phyloP scores from a whole-genome alignment of 768 basidiomycete genomes.

The Clavulina sp. region DNA sequence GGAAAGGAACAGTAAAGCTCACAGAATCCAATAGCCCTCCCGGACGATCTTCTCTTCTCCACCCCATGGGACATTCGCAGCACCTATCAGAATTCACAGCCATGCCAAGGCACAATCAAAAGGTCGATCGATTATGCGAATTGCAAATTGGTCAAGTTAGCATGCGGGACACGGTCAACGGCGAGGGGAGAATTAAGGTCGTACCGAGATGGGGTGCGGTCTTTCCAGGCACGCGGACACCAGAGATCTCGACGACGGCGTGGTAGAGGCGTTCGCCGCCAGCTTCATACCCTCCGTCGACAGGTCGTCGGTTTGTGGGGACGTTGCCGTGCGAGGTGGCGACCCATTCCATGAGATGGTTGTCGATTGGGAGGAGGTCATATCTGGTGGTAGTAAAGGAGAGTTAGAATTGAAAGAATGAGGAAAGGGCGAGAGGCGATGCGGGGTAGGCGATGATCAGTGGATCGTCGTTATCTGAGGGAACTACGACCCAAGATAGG shows the following conservation, averaged over 20 bases:
- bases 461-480: neutral
- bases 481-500: no score
- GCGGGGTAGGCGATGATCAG: neutral
- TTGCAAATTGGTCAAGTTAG: neutral
- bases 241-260: neutral
- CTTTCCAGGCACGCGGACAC: neutral
- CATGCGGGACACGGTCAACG: neutral
- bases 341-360: neutral
- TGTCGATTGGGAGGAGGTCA: neutral
- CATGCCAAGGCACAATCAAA: neutral
- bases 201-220: neutral
- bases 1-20: no score
- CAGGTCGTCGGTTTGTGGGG: neutral
- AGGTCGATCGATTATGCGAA: neutral
- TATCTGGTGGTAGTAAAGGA: no score
- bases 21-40: conserved; percentile 1
- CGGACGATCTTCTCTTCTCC: neutral
- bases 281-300: neutral
- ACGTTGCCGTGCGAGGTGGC: neutral
- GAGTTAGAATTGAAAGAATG: neutral
- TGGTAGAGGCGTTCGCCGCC: neutral
- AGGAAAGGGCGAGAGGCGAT: neutral
- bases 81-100: no score
- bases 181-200: neutral
- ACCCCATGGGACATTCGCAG: neutral